A percentile compares a stretch with the other conserved stretches of the same genome.
Evolutionary conservation across 2,329 filamentous ascomycete genomes (phyloP).

Genomic region (Rhinocladiella similis): DNA sequence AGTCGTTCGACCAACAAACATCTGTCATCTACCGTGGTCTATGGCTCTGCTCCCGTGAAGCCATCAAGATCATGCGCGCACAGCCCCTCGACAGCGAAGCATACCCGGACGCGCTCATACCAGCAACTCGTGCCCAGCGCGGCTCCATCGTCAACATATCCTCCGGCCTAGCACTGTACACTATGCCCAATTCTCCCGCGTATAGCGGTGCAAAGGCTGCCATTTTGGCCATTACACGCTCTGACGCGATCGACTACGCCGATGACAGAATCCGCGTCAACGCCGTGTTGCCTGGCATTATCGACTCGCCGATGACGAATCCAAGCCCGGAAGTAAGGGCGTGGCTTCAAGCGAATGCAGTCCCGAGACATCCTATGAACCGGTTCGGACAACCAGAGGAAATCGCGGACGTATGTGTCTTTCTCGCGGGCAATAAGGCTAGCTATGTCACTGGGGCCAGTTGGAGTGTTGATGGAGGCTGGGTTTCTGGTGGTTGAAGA

Average conservation of each 20-base stretch:
- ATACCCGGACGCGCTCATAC: slow-evolving; percentile 37
- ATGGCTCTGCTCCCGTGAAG: slow-evolving; percentile 50
- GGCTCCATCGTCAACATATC: slow-evolving; percentile 56
- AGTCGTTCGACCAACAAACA: slow-evolving; percentile 55
- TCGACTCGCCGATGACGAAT: slow-evolving; percentile 49
- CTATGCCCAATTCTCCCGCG: slow-evolving; percentile 34
- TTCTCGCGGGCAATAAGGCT: slow-evolving; percentile 14
- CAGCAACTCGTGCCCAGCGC: slow-evolving; percentile 37
- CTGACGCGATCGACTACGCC: slow-evolving; percentile 37
- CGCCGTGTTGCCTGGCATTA: slow-evolving; percentile 43
- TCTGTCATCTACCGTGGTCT: slow-evolving; percentile 56
- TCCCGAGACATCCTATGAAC: slow-evolving; percentile 36
- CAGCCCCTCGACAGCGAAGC: slow-evolving; percentile 41
- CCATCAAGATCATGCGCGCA: slow-evolving; percentile 44
- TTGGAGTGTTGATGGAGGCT: slow-evolving; percentile 12
- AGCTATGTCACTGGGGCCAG: slow-evolving; percentile 14
- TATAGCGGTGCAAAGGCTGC: slow-evolving; percentile 48
- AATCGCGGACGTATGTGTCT: slow-evolving; percentile 67
- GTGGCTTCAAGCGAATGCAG: slow-evolving; percentile 10
- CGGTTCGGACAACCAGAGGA: slow-evolving; percentile 54
- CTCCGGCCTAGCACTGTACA: slow-evolving; percentile 52
- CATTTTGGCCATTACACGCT: slow-evolving; percentile 46
- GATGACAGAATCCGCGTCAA: slow-evolving; percentile 39
- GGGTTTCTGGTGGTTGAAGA: slow-evolving; percentile 2
- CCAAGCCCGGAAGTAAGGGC: slow-evolving; percentile 6